A percentile compares a stretch with the other conserved stretches of the same genome.
Conservation (phyloP, 257 asterid species). For the Orobanche coerulescens region DNA sequence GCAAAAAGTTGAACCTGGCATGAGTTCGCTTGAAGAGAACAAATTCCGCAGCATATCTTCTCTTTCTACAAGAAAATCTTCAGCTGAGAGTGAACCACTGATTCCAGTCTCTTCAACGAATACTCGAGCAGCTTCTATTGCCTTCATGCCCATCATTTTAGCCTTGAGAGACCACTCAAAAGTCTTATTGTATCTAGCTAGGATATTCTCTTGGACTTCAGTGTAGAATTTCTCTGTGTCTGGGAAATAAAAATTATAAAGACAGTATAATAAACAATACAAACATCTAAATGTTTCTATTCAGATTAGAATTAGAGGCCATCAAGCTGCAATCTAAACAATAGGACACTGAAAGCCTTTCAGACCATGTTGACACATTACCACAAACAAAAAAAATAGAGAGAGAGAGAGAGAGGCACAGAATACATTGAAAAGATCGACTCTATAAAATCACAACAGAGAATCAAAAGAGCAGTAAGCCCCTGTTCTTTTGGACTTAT, state of each 20-base stretch:
- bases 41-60: conserved; percentile 61
- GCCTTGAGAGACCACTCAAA: conserved; percentile 97
- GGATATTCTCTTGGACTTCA: conserved; percentile 81
- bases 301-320: neutral
- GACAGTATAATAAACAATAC: neutral
- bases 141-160: conserved; percentile 96
- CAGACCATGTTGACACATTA: neutral
- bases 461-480: neutral
- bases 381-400: neutral
- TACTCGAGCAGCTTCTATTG: conserved; percentile 86
- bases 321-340: neutral
- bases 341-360: neutral
- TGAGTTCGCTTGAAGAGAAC: conserved; percentile 82
- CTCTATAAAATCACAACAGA: neutral
- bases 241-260: too few species aligned
- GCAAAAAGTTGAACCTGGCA: conserved; percentile 60
- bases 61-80: conserved; percentile 83
- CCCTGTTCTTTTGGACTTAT: too few species aligned
- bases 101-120: conserved; percentile 86
- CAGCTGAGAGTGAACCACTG: conserved; percentile 61
- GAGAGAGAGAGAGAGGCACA: neutral
- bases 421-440: neutral
- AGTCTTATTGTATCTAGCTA: conserved; percentile 67
- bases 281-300: neutral
- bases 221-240: conserved; percentile 93